phyloP scores from a whole-genome alignment of 2,329 filamentous ascomycete genomes.

The Cladosporium sp. region DNA sequence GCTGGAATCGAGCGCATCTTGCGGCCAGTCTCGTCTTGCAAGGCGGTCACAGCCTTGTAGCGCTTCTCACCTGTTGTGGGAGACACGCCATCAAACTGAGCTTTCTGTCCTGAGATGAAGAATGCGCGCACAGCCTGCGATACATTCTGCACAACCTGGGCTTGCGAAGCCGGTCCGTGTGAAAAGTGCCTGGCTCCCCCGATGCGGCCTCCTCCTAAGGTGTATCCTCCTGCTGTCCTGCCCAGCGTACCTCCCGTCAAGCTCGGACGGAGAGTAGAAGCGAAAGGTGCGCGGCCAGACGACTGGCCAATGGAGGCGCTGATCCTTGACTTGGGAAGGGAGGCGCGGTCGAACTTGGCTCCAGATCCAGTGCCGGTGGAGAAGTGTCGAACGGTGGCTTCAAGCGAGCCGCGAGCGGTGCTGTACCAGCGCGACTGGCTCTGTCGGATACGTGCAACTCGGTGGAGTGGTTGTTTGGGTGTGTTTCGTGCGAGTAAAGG shows the following conservation, averaged over 20 bases:
- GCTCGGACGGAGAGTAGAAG: conserved; percentile 83
- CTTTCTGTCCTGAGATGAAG: conserved; percentile 84
- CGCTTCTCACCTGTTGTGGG: conserved; percentile 66
- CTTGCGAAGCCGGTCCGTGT: conserved; percentile 76
- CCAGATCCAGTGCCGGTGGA: conserved; percentile 41
- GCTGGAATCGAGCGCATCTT: conserved; percentile 60
- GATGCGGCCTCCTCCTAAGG: conserved; percentile 57
- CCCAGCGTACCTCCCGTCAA: conserved; percentile 82
- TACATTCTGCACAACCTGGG: conserved; percentile 93
- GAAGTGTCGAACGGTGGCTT: conserved; percentile 47
- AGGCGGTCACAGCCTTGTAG: conserved; percentile 70
- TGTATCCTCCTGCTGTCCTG: conserved; percentile 86
- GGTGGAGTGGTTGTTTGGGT: conserved; percentile 57
- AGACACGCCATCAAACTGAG: conserved; percentile 76
- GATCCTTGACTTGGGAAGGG: conserved; percentile 55
- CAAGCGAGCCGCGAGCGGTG: conserved; percentile 45
- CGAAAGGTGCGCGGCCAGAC: conserved; percentile 77
- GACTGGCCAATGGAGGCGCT: conserved; percentile 56
- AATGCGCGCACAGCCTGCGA: conserved; percentile 89
- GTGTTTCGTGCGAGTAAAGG: conserved; percentile 56
- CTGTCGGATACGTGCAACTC: conserved; percentile 60
- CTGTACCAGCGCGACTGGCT: conserved; percentile 61
- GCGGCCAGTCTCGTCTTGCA: conserved; percentile 68
- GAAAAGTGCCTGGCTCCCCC: conserved; percentile 84
- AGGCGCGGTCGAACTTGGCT: conserved; percentile 46